These are phyloP conservation scores for Fusarium pilosicola DNA, from an alignment of 2,329 filamentous ascomycete genomes.

Conservation along the genomic window DNA sequence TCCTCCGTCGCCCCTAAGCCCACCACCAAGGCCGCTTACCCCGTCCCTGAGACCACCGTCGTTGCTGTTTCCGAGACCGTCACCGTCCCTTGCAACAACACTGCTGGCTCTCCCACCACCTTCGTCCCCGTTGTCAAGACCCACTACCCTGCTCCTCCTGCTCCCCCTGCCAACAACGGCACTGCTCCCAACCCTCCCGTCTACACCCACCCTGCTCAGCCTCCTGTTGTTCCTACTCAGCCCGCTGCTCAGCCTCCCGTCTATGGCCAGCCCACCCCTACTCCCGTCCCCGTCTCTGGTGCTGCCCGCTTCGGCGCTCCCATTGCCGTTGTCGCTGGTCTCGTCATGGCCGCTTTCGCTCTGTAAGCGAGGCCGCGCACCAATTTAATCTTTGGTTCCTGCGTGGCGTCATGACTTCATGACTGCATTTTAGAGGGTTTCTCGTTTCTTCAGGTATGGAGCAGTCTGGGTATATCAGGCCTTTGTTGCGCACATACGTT, in stretches of 20 bases:
- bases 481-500: constrained; percentile 46
- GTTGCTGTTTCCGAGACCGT: constrained; percentile 32
- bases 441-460: constrained; percentile 41
- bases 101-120: constrained; percentile 35
- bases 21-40: constrained; percentile 26
- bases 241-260: constrained; percentile 35
- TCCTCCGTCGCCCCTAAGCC: constrained; percentile 41
- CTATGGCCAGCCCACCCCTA: constrained; percentile 31
- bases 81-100: constrained; percentile 41
- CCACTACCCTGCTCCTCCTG: constrained; percentile 25
- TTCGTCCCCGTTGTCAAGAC: constrained; percentile 40
- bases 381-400: constrained; percentile 38
- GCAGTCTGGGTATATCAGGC: constrained; percentile 40
- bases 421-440: constrained; percentile 47
- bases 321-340: constrained; percentile 52
- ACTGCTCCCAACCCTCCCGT: constrained; percentile 31
- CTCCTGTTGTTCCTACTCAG: constrained; percentile 41
- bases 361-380: constrained; percentile 50
- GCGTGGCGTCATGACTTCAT: constrained; percentile 44
- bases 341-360: constrained; percentile 55
- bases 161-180: constrained; percentile 30
- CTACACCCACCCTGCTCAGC: constrained; percentile 28
- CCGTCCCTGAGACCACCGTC: constrained; percentile 38
- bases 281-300: constrained; percentile 42
- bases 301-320: constrained; percentile 50